phyloP scores from a whole-genome alignment of 805 yeast species.

The Sugiyamaella mastotermitis region DNA sequence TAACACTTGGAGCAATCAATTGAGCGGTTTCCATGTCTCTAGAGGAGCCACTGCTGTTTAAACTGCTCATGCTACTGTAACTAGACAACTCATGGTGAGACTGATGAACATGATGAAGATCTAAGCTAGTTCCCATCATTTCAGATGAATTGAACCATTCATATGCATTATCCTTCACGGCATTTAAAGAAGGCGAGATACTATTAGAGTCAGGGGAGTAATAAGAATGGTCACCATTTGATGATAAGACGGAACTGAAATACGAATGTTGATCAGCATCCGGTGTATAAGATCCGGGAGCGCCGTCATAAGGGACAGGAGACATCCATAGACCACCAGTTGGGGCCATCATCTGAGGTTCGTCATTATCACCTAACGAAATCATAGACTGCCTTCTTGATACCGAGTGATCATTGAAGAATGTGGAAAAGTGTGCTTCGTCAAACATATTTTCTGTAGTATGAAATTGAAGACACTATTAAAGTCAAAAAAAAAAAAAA shows the following conservation, averaged over 20 bases:
- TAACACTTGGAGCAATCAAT: too few species aligned
- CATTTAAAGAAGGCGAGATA: constrained; percentile 6
- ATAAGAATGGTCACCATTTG: constrained; percentile 1
- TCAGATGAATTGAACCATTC: too few species aligned
- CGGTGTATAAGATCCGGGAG: constrained; percentile 5
- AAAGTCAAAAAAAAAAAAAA: constrained; percentile 4
- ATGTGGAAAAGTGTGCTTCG: constrained; percentile 1
- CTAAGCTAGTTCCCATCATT: too few species aligned
- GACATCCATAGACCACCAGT: constrained; percentile 8
- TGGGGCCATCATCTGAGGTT: constrained; percentile 7
- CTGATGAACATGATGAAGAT: too few species aligned
- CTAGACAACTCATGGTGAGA: too few species aligned
- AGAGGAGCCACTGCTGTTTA: too few species aligned
- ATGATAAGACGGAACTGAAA: constrained; percentile 7
- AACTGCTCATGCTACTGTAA: too few species aligned
- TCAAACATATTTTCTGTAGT: constrained; percentile 3
- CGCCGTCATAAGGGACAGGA: constrained; percentile 6
- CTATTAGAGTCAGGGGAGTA: constrained; percentile 7
- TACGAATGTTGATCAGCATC: constrained; percentile 7
- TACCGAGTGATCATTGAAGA: constrained; percentile 5
- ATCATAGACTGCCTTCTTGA: constrained; percentile 9
- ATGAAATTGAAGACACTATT: background rate
- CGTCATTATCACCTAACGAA: constrained; percentile 6
- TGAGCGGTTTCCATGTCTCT: too few species aligned
- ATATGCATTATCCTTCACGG: constrained; percentile 6